Conservation (phyloP, 345 rosid species). For the Carallia brachiata region DNA sequence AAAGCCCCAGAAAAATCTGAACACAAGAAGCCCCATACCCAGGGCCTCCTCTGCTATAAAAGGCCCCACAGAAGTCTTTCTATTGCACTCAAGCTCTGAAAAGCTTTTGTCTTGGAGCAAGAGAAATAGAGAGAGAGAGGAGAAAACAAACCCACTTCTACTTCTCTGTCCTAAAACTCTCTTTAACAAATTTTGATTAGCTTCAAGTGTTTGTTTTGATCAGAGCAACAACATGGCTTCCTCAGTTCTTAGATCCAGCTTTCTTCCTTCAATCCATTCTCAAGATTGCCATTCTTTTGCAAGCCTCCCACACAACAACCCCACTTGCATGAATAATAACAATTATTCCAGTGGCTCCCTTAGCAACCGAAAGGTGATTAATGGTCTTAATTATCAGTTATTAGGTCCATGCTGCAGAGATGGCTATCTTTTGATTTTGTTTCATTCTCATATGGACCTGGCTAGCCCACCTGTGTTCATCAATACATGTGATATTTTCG, state of each 20-base stretch:
- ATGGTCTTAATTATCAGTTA: too few species aligned
- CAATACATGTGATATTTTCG: too few species aligned
- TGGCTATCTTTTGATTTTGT: too few species aligned
- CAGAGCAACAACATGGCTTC: constrained; percentile 10
- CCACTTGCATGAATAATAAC: background rate
- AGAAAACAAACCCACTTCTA: too few species aligned
- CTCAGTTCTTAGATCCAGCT: constrained; percentile 14
- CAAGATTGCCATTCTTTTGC: constrained; percentile 6
- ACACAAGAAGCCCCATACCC: background rate
- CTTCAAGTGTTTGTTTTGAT: background rate
- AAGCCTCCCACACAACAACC: background rate
- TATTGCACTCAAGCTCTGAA: background rate
- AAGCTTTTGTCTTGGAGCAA: background rate
- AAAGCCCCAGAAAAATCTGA: too few species aligned
- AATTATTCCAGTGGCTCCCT: background rate
- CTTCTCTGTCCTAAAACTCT: background rate
- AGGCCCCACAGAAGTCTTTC: background rate
- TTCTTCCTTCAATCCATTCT: constrained; percentile 1
- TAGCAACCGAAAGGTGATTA: constrained; percentile 7
- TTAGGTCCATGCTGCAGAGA: too few species aligned
- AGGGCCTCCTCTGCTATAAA: background rate
- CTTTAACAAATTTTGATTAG: background rate
- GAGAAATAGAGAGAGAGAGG: background rate
- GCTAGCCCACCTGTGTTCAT: too few species aligned
- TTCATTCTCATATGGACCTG: too few species aligned